Evolutionary conservation across 495 filamentous ascomycete species (phyloP).

Genomic region (Physcia stellaris): DNA sequence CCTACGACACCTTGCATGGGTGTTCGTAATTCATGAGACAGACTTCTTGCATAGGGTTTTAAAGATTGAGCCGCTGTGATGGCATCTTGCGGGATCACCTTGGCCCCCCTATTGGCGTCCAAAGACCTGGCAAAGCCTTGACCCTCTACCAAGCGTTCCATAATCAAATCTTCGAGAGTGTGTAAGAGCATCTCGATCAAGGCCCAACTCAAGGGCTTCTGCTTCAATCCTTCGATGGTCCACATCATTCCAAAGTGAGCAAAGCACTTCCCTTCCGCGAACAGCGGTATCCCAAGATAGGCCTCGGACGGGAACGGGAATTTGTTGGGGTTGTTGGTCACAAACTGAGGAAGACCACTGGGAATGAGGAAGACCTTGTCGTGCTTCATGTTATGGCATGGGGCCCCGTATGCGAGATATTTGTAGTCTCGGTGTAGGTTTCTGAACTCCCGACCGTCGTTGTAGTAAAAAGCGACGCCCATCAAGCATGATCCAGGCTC

Average conservation of each 20-base stretch:
- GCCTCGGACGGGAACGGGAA: slow-evolving; percentile 51
- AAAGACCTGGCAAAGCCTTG: slow-evolving; percentile 23
- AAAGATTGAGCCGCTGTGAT: slow-evolving; percentile 48
- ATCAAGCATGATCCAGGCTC: slow-evolving; percentile 49
- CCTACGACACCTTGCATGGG: slow-evolving; percentile 80
- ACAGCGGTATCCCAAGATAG: slow-evolving; percentile 61
- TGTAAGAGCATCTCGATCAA: slow-evolving; percentile 62
- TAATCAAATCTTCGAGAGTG: slow-evolving; percentile 60
- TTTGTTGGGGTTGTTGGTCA: slow-evolving; percentile 45
- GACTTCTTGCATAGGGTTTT: slow-evolving; percentile 63
- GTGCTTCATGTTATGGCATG: slow-evolving; percentile 55
- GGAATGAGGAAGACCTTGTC: slow-evolving; percentile 64
- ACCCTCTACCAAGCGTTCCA: slow-evolving; percentile 42
- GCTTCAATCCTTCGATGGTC: slow-evolving; percentile 45
- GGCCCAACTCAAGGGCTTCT: slow-evolving; percentile 48
- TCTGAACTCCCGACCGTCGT: slow-evolving; percentile 43
- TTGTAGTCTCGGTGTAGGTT: slow-evolving; percentile 43
- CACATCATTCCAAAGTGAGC: slow-evolving; percentile 68
- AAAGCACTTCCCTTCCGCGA: slow-evolving; percentile 54
- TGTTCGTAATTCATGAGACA: slow-evolving; percentile 69
- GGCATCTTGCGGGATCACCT: slow-evolving; percentile 36
- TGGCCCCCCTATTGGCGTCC: slow-evolving; percentile 16
- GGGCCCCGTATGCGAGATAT: slow-evolving; percentile 52
- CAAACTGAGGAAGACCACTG: slow-evolving; percentile 43
- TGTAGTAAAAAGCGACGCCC: slow-evolving; percentile 55